Percentiles rank a stretch among this genome's conserved stretches.
These are phyloP conservation scores for Skeletonema tropicum DNA, from an alignment of 108 stramenopile genomes.

Conservation along the genomic window DNA sequence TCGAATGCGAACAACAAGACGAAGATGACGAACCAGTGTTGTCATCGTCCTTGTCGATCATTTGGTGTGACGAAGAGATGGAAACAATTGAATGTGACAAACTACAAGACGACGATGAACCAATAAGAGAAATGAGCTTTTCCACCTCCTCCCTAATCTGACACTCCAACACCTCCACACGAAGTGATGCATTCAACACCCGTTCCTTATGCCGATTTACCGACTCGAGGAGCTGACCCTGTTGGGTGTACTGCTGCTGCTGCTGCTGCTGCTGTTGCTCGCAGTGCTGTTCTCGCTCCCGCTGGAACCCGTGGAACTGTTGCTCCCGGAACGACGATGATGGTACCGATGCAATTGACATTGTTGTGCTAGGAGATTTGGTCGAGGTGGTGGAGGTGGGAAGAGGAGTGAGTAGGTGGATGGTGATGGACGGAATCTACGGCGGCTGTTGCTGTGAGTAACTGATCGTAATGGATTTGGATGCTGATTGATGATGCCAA, in stretches of 20 bases:
- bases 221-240: neutral
- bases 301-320: neutral
- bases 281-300: neutral
- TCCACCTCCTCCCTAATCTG: neutral
- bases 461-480: neutral
- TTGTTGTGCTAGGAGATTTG: neutral
- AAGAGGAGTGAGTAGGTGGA: neutral
- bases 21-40: too few relatives aligned
- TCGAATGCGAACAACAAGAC: too few relatives aligned
- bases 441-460: neutral
- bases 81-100: neutral
- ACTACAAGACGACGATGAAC: neutral
- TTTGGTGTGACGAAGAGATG: neutral
- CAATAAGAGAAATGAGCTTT: neutral
- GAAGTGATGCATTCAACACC: neutral
- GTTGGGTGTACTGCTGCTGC: neutral
- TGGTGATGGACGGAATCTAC: neutral
- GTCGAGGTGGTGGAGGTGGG: neutral
- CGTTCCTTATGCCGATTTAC: neutral
- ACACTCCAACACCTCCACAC: neutral
- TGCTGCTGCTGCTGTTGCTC: neutral
- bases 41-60: neutral
- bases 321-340: neutral
- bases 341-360: slow-evolving; percentile 5
- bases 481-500: neutral